Base-by-base conservation (phyloP, 1,139 yeast species). In the Meyerozyma carpophila region DNA sequence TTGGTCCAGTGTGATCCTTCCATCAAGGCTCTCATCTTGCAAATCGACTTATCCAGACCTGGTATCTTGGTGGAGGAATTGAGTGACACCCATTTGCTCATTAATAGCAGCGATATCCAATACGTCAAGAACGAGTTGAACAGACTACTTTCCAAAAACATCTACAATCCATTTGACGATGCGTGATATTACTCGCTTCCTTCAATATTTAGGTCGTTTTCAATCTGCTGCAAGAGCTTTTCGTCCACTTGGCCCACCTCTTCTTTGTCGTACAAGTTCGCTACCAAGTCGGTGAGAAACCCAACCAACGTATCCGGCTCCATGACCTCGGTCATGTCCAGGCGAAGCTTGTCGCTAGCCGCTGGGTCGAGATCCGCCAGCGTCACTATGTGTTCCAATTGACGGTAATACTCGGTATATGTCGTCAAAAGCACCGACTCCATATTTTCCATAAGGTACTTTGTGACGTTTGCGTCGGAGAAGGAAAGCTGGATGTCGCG, bases 71-170 rank as follows among this genome's bases (percentile, higher is more conserved):
- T 65, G 39, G 73, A 80, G 62, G 98, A 91, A 55, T 73, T 93
- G 41, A 98, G 93, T 59, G 97, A 91, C 37, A 86, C 94, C 1
- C 97, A 93, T 62, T 64, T 93, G 26, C 68, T 93, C 47, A 84
- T 93, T 27, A 93, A 87, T 50, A 84, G 84, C 32, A 77, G 78
- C 38, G 84, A 83, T 63, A 86, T 91, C 4, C 83, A 80, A 32
- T 82, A 73, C 56, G 83, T 93, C 44, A 91, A 90, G 56, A 70
- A 65, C 44, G 95, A 91, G 60, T 72, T 93, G 54, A 89, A 87
- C 59, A 68, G 80, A 50, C 64, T 88, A 50, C 68, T 91, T 31
- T 82, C 95, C 3, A 82, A 86, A 61, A 93, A 91, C 57, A 83
- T 91, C 2, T 91, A 85, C 62, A 84, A 86, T 57, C 94, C 96